These are phyloP conservation scores for Isabelozyma heimii DNA, from an alignment of 805 yeast genomes.

Conservation along the genomic window DNA sequence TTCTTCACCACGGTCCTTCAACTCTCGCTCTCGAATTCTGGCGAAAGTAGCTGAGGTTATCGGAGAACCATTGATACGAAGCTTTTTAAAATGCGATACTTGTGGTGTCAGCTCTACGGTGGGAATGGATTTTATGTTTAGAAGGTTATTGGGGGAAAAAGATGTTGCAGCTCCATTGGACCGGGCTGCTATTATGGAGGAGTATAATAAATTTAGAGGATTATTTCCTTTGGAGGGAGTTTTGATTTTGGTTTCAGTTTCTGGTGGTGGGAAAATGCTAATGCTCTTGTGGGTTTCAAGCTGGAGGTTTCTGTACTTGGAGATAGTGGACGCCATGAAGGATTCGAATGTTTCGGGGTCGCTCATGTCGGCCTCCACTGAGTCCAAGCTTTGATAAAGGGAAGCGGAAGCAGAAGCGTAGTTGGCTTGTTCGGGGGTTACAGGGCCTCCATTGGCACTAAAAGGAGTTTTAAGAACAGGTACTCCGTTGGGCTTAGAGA, in stretches of 20 bases:
- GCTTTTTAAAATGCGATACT: slow-evolving; percentile 39
- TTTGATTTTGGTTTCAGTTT: not conserved
- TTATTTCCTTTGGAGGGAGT: slow-evolving; percentile 5
- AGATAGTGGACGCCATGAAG: slow-evolving; percentile 30
- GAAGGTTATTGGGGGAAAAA: slow-evolving; percentile 10
- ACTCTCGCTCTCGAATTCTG: slow-evolving; percentile 6
- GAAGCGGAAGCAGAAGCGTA: too few species aligned
- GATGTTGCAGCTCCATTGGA: slow-evolving; percentile 1
- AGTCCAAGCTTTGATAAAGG: not conserved
- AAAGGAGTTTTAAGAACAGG: not conserved
- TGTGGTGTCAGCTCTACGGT: slow-evolving; percentile 35
- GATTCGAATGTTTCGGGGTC: slow-evolving; percentile 27
- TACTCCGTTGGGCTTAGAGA: not conserved
- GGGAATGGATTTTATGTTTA: slow-evolving; percentile 30
- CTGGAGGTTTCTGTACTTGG: slow-evolving; percentile 29
- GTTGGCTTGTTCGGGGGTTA: not conserved
- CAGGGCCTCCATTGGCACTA: not conserved
- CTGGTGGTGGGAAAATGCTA: slow-evolving; percentile 7
- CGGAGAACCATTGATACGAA: slow-evolving; percentile 39
- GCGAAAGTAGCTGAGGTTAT: slow-evolving; percentile 21
- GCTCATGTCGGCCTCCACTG: not conserved
- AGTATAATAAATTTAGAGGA: slow-evolving; percentile 26
- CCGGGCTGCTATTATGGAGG: slow-evolving; percentile 16
- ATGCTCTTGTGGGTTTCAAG: slow-evolving; percentile 7
- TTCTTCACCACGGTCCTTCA: slow-evolving; percentile 4